Evolutionary conservation across 1,139 yeast genomes (phyloP).

Genomic region (Taiozyma onychis): DNA sequence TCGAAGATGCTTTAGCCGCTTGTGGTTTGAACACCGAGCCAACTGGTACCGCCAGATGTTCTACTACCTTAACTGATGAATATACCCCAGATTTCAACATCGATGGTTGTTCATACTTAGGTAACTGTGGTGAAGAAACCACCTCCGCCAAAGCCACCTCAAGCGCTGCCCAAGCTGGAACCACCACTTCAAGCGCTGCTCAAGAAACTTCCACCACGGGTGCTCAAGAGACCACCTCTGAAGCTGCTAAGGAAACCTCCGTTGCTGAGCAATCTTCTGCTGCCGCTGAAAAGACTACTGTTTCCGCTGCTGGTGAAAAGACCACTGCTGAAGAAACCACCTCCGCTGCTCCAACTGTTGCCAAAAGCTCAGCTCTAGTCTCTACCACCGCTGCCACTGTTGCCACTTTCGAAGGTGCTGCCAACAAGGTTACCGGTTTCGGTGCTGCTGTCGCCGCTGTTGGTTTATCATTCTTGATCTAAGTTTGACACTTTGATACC

Average conservation of each 20-base stretch:
- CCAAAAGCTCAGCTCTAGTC: neutral
- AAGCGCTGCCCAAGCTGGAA: slow-evolving; percentile 6
- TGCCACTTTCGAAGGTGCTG: slow-evolving; percentile 2
- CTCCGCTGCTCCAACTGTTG: neutral
- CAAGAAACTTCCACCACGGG: neutral
- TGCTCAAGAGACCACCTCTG: neutral
- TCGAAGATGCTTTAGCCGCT: slow-evolving; percentile 22
- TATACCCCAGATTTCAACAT: slow-evolving; percentile 13
- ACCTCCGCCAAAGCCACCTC: slow-evolving; percentile 9
- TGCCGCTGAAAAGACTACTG: neutral
- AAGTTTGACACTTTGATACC: slow-evolving; percentile 5
- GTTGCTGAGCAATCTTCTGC: neutral
- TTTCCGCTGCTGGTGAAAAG: neutral
- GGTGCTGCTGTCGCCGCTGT: slow-evolving; percentile 1
- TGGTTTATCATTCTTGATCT: slow-evolving; percentile 1
- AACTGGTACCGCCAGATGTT: slow-evolving; percentile 24
- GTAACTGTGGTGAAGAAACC: slow-evolving; percentile 11
- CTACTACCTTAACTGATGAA: slow-evolving; percentile 18
- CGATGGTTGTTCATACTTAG: slow-evolving; percentile 14
- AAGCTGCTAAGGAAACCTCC: too few relatives aligned
- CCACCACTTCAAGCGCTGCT: neutral
- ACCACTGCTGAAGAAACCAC: neutral
- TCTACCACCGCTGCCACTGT: slow-evolving; percentile 4
- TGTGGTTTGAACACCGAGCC: slow-evolving; percentile 24
- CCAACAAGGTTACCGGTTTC: neutral